These are phyloP conservation scores for Penicilliopsis zonata DNA, from an alignment of 495 filamentous ascomycete species.

Conservation along the genomic window DNA sequence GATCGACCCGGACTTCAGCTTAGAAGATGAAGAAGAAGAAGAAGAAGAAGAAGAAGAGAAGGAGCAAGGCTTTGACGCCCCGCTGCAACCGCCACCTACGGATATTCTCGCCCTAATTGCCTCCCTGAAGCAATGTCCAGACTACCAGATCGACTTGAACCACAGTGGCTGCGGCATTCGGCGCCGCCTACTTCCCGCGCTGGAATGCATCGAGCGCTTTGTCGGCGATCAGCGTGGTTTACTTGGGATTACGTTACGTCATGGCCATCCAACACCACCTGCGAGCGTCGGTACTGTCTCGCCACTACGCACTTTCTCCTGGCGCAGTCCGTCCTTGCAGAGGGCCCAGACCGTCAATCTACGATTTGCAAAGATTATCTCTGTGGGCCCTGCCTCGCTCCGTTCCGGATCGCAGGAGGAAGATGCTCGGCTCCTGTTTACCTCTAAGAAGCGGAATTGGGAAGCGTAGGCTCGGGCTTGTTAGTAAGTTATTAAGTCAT, in stretches of 20 bases:
- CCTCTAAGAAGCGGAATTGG: conserved; percentile 29
- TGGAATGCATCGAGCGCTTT: conserved; percentile 51
- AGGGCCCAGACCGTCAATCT: conserved; percentile 20
- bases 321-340: conserved; percentile 12
- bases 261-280: conserved; percentile 7
- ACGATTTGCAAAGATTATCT: conserved; percentile 16
- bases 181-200: conserved; percentile 49
- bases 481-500: too few species aligned
- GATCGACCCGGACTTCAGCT: conserved; percentile 26
- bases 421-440: conserved; percentile 26
- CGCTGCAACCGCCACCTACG: conserved; percentile 10
- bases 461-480: conserved; percentile 23
- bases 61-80: conserved; percentile 9
- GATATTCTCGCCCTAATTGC: conserved; percentile 41
- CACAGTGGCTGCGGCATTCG: conserved; percentile 70
- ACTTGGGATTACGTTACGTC: conserved; percentile 50
- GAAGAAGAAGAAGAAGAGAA: conserved; percentile 10
- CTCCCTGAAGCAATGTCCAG: conserved; percentile 48
- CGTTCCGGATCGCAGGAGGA: conserved; percentile 13
- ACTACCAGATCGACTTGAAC: conserved; percentile 68
- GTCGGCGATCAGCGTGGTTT: conserved; percentile 58
- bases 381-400: conserved; percentile 10
- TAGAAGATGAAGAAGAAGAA: conserved; percentile 11
- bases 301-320: conserved; percentile 3
- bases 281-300: neutral